Evolutionary conservation across 352 stramenopile species (phyloP), one percentile per base, ranked within the genome.

Genomic region (Pythium sp.): DNA sequence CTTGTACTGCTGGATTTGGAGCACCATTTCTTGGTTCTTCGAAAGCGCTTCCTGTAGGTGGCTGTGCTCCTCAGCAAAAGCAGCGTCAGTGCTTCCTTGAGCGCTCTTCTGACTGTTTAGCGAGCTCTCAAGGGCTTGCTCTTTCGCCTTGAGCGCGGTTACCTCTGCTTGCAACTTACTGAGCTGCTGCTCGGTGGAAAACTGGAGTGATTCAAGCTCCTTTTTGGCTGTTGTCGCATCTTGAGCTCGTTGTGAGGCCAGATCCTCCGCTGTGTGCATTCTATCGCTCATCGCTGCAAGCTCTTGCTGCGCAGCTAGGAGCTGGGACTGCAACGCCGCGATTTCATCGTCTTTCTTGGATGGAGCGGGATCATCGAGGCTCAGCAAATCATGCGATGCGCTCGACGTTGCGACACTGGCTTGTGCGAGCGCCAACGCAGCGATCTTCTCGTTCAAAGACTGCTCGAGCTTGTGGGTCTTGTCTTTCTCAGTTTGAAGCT

Each of bases 1-100:
- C 65, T 91, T 89, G 74, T 89, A 84, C 64, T 91, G 79, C 59
- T 89, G 72, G 32, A 90, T 62, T 30, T 90, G 76, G 28, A 77
- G 71, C 5, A 75, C 55, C n/a, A 87, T 58, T 32, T 90, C 78
- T 7, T 84, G 72, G 32, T 70, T 73, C 34, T 76, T 75, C 0
- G 41, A 15, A n/a, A 71, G 28, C 32, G 74, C 70, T 38, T 72
- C 72, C 49, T 81, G 69, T 6, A 82, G 28, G 2, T 85, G 75
- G 3, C 54, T 54, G 65, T 89, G 80, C 49, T 77, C 76, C 9
- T 75, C 63, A 24, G 74, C 62, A 18, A 78, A 69, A 5, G 68
- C 72, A 26, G 32, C 67, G 8, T 72, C 65, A 2, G 55, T 64
- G 8, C 24, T 71, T 61, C 65, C 62, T n/a, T 75, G 47, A 0